These are phyloP conservation scores for Talaromyces sp. DNA, from an alignment of 2,329 filamentous ascomycete species.

Conservation along the genomic window DNA sequence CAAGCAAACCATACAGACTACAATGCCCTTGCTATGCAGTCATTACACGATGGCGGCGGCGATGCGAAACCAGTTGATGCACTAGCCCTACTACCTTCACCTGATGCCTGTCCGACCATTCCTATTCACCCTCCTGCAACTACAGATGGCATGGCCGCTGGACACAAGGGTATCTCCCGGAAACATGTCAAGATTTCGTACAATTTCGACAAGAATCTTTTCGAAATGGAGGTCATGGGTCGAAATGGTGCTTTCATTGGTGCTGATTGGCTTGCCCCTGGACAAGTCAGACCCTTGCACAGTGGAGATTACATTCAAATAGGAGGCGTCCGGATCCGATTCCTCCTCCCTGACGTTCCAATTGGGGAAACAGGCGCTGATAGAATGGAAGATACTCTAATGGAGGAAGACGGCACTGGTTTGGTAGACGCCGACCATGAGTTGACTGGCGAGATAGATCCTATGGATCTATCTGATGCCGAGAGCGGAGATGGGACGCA, in stretches of 20 bases:
- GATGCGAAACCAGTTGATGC: constrained; percentile 43
- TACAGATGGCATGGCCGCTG: constrained; percentile 40
- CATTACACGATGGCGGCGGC: constrained; percentile 28
- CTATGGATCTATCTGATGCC: constrained; percentile 23
- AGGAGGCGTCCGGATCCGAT: constrained; percentile 52
- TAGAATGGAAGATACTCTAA: constrained; percentile 37
- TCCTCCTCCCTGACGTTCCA: constrained; percentile 50
- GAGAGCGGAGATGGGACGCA: constrained; percentile 14
- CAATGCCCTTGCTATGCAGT: constrained; percentile 43
- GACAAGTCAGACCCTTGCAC: constrained; percentile 45
- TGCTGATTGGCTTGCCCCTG: constrained; percentile 44
- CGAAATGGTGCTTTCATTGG: constrained; percentile 55
- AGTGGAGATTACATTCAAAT: constrained; percentile 58
- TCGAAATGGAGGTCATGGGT: constrained; percentile 56
- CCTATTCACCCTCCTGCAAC: constrained; percentile 55
- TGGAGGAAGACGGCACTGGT: constrained; percentile 27
- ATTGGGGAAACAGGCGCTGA: constrained; percentile 46
- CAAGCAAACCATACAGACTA: constrained; percentile 38
- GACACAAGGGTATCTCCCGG: constrained; percentile 57
- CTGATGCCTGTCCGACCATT: constrained; percentile 51
- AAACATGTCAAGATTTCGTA: constrained; percentile 59
- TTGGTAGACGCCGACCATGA: constrained; percentile 29
- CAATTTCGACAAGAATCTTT: constrained; percentile 52
- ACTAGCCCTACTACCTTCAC: constrained; percentile 45
- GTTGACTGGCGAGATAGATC: constrained; percentile 2